Evolutionary conservation across 495 filamentous ascomycete genomes (phyloP).

Genomic region (Penicillium soppii): DNA sequence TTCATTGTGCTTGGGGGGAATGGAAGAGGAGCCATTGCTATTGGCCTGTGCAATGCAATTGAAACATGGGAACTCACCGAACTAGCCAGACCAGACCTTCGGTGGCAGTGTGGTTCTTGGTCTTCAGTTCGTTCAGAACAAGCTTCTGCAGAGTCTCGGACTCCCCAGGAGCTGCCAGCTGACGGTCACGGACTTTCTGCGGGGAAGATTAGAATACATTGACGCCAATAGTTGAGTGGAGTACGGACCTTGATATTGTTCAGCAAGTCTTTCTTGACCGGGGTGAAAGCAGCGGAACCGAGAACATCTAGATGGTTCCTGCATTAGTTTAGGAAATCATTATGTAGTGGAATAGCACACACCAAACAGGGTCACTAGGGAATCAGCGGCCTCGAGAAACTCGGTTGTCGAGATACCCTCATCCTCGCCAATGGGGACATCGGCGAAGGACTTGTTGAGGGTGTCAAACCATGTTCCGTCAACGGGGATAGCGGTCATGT

Average conservation of each 20-base stretch:
- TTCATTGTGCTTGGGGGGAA: not conserved
- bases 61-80: constrained; percentile 57
- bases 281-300: constrained; percentile 75
- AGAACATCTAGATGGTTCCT: constrained; percentile 61
- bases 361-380: constrained; percentile 86
- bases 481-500: constrained; percentile 46
- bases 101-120: constrained; percentile 77
- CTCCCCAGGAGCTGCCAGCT: constrained; percentile 70
- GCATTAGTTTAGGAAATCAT: constrained; percentile 5
- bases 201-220: constrained; percentile 11
- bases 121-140: constrained; percentile 80
- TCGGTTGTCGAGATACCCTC: constrained; percentile 78
- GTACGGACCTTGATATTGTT: constrained; percentile 83
- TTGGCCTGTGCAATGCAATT: not conserved
- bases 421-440: constrained; percentile 70
- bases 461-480: constrained; percentile 82
- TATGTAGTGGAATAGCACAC: constrained; percentile 21
- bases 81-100: constrained; percentile 91
- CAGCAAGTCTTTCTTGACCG: constrained; percentile 86
- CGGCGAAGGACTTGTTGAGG: constrained; percentile 75
- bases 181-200: constrained; percentile 88
- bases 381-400: constrained; percentile 89
- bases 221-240: constrained; percentile 4
- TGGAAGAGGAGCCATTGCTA: not conserved
- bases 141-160: constrained; percentile 82